Conservation (phyloP, 148 eudicot genomes). For the Suaeda aralocaspica region DNA sequence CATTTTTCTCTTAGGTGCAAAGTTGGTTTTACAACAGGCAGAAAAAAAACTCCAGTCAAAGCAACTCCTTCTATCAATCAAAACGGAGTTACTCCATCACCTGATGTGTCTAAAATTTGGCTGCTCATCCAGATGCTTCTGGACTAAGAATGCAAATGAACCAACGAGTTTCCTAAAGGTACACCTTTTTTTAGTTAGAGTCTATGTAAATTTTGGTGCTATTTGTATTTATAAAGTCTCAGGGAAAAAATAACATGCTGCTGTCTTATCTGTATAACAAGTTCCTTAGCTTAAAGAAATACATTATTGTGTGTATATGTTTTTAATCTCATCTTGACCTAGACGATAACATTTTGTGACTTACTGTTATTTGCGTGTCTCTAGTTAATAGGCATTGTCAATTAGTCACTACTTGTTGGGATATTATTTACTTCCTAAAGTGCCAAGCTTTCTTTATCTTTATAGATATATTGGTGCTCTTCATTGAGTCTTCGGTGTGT, state of each 20-base stretch:
- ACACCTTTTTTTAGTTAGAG: slow-evolving; percentile 1
- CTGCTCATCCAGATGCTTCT: slow-evolving; percentile 29
- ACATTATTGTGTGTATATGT: neutral
- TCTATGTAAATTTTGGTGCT: neutral
- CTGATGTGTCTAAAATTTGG: slow-evolving; percentile 23
- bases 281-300: neutral
- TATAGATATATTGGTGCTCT: too few relatives aligned
- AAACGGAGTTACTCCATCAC: slow-evolving; percentile 25
- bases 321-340: neutral
- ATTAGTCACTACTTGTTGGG: too few relatives aligned
- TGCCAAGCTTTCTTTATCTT: neutral
- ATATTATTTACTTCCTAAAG: neutral
- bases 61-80: slow-evolving; percentile 18
- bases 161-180: slow-evolving; percentile 31
- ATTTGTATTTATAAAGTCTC: neutral
- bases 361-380: neutral
- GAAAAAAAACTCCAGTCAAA: slow-evolving; percentile 21
- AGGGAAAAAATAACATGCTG: neutral
- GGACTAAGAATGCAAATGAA: slow-evolving; percentile 28
- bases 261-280: too few relatives aligned
- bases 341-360: neutral
- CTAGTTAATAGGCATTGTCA: neutral
- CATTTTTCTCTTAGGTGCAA: slow-evolving; percentile 46
- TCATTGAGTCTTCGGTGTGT: too few relatives aligned
- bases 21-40: slow-evolving; percentile 60